Evolutionary conservation across 345 rosid species (phyloP).

Genomic region (Kandelia obovata): DNA sequence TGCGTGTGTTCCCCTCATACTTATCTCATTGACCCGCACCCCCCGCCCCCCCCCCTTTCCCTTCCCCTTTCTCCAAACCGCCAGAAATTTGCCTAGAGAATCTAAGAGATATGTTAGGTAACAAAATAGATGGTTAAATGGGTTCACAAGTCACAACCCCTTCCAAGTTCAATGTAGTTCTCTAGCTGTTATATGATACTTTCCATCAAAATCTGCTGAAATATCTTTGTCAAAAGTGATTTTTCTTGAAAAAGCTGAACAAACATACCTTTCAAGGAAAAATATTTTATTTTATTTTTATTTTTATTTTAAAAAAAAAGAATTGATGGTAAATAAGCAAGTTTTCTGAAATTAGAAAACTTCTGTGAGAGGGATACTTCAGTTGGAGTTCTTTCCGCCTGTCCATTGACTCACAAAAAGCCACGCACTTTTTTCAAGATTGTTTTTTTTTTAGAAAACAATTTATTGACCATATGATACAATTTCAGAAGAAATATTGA

Average conservation of each 20-base stretch:
- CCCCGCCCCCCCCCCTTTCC: too few species aligned
- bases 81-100: neutral
- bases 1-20: conserved; percentile 22
- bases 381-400: too few species aligned
- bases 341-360: too few species aligned
- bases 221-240: conserved; percentile 15
- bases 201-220: neutral
- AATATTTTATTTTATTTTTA: too few species aligned
- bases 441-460: too few species aligned
- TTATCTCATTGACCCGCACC: conserved; percentile 15
- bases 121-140: conserved; percentile 6
- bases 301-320: too few species aligned
- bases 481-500: too few species aligned
- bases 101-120: conserved; percentile 27
- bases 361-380: too few species aligned
- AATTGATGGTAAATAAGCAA: too few species aligned
- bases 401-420: too few species aligned
- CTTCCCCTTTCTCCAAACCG: neutral
- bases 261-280: neutral
- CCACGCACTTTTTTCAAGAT: too few species aligned
- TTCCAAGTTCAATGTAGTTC: conserved; percentile 16
- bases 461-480: too few species aligned
- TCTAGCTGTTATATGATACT: conserved; percentile 1
- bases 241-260: conserved; percentile 11
- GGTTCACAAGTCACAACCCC: neutral